Percentiles rank a stretch among this genome's conserved stretches.
These are phyloP conservation scores for Arthrobotrys sphaeroides DNA, from an alignment of 2,329 filamentous ascomycete genomes.

Conservation along the genomic window DNA sequence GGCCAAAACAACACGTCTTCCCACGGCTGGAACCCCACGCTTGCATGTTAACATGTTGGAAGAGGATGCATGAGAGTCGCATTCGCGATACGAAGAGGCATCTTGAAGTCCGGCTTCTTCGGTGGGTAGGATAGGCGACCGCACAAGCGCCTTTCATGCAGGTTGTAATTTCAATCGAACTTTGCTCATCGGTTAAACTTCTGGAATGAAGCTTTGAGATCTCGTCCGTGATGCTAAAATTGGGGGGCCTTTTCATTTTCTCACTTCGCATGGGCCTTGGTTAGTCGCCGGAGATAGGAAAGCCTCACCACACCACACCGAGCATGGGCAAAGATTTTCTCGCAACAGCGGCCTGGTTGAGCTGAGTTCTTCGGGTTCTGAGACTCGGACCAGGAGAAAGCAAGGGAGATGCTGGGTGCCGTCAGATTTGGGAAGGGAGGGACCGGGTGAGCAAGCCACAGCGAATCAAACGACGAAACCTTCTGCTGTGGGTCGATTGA, in stretches of 20 bases:
- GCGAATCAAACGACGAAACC: slow-evolving; percentile 33
- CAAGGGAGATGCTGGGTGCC: slow-evolving; percentile 45
- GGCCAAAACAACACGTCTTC: slow-evolving; percentile 52
- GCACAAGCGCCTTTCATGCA: slow-evolving; percentile 52
- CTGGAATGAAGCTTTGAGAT: slow-evolving; percentile 47
- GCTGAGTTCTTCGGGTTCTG: slow-evolving; percentile 42
- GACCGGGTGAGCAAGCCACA: not conserved
- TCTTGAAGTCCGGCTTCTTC: not conserved
- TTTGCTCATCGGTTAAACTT: slow-evolving; percentile 36
- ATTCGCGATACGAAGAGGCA: not conserved
- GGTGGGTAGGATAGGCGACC: slow-evolving; percentile 27
- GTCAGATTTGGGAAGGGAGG: slow-evolving; percentile 23
- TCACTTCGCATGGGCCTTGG: slow-evolving; percentile 21
- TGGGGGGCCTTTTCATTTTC: slow-evolving; percentile 13
- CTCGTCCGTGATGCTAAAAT: slow-evolving; percentile 40
- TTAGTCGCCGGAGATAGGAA: slow-evolving; percentile 22
- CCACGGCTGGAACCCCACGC: slow-evolving; percentile 30
- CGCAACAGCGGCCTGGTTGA: slow-evolving; percentile 38
- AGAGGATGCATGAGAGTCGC: not conserved
- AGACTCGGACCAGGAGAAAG: slow-evolving; percentile 36
- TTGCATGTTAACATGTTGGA: not conserved
- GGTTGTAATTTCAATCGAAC: slow-evolving; percentile 28
- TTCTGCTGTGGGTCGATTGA: slow-evolving; percentile 39
- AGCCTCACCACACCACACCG: slow-evolving; percentile 7
- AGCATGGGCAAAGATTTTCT: slow-evolving; percentile 27